Percentiles rank a stretch among this genome's conserved stretches.
phyloP scores from a whole-genome alignment of 2,329 filamentous ascomycete genomes.

The Pseudogymnoascus destructans region DNA sequence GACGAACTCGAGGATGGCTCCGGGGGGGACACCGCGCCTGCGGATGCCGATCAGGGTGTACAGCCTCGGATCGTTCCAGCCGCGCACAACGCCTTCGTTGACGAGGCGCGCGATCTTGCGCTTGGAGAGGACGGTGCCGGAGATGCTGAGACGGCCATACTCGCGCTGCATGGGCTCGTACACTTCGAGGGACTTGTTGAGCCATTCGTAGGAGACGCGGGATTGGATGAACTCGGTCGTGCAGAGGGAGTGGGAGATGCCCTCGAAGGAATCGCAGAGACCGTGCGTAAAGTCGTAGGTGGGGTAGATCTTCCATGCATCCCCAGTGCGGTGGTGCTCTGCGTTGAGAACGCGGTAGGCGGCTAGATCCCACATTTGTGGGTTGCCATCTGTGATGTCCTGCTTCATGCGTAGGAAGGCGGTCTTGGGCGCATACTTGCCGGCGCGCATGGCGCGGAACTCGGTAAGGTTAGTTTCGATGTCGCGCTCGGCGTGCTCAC shows the following conservation, averaged over 20 bases:
- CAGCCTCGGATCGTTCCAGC: constrained; percentile 83
- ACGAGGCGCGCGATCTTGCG: constrained; percentile 72
- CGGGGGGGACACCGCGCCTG: constrained; percentile 74
- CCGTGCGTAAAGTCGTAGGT: constrained; percentile 91
- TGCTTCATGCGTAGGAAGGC: constrained; percentile 91
- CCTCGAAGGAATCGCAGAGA: constrained; percentile 83
- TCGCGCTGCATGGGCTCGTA: constrained; percentile 93
- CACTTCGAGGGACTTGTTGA: constrained; percentile 68
- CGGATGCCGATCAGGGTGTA: constrained; percentile 78
- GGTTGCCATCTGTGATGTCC: constrained; percentile 69
- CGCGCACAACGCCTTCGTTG: constrained; percentile 61
- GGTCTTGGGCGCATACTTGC: constrained; percentile 73
- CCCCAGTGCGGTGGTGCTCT: constrained; percentile 64
- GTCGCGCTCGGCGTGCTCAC: constrained; percentile 62
- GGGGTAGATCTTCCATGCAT: constrained; percentile 84
- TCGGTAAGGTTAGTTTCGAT: constrained; percentile 66
- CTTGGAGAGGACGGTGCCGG: constrained; percentile 78
- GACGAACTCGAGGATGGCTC: constrained; percentile 78
- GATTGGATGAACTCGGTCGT: constrained; percentile 85
- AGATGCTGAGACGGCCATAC: constrained; percentile 64
- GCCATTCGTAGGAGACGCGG: constrained; percentile 78
- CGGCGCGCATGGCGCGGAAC: constrained; percentile 82
- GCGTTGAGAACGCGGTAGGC: constrained; percentile 77
- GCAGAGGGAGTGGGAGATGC: constrained; percentile 82
- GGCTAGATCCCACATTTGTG: constrained; percentile 92